These are phyloP conservation scores for Fusarium fracticaudum DNA, from an alignment of 2,329 filamentous ascomycete genomes.

Conservation along the genomic window DNA sequence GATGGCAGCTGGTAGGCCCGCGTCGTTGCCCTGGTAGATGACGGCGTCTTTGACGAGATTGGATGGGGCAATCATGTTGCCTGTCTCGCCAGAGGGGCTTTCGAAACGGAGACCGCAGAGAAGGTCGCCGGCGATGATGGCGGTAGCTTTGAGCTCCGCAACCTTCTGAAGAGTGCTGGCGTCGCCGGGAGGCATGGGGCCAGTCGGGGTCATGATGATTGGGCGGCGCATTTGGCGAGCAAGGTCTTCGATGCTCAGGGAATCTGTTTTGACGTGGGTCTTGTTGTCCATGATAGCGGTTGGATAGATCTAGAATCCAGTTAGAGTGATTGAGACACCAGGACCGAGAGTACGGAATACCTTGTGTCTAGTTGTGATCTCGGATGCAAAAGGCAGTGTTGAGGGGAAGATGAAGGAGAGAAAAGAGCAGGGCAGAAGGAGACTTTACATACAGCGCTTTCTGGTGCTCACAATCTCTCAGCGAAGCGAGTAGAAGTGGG, in stretches of 20 bases:
- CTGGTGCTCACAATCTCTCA: fast-evolving
- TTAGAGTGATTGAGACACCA: background rate
- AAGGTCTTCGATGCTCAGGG: background rate
- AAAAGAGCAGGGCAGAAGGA: background rate
- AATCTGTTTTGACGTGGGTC: fast-evolving
- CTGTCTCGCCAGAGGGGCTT: background rate
- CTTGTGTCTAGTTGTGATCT: background rate
- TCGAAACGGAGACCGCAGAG: background rate
- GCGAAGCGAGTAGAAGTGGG: background rate
- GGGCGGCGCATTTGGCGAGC: background rate
- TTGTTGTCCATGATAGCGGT: background rate
- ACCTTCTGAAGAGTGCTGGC: background rate
- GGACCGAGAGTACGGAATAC: background rate
- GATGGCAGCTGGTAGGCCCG: no score
- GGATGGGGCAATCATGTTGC: background rate
- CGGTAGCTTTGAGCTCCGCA: fast-evolving
- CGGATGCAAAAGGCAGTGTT: fast-evolving
- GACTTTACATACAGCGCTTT: background rate
- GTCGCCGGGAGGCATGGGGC: background rate
- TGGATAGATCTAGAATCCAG: background rate
- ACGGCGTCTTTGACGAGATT: fast-evolving
- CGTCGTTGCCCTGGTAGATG: background rate
- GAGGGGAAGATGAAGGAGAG: background rate
- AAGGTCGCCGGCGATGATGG: fast-evolving
- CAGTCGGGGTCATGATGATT: background rate